A percentile compares a stretch with the other conserved stretches of the same genome.
Evolutionary conservation across 2,329 filamentous ascomycete genomes (phyloP).

Genomic region (Elsinoe batatas): DNA sequence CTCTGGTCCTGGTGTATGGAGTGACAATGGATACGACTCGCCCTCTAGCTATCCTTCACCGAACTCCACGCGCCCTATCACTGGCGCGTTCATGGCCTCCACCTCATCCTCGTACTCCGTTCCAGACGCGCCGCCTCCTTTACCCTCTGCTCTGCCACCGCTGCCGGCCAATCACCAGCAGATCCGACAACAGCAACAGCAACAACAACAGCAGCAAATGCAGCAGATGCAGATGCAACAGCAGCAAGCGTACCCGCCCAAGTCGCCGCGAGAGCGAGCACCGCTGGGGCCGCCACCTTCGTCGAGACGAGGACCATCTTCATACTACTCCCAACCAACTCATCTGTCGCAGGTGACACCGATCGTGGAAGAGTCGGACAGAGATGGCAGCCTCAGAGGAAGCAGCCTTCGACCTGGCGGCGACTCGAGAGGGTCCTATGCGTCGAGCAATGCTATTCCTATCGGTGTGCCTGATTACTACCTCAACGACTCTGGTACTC

Average conservation of each 20-base stretch:
- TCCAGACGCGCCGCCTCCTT: constrained; percentile 32
- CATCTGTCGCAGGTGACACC: constrained; percentile 33
- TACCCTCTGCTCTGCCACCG: constrained; percentile 14
- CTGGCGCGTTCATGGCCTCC: constrained; percentile 29
- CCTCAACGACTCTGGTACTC: constrained; percentile 21
- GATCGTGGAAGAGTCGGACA: constrained; percentile 40
- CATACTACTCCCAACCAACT: constrained; percentile 39
- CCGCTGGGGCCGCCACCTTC: constrained; percentile 41
- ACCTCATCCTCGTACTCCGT: constrained; percentile 32
- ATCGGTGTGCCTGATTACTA: constrained; percentile 33
- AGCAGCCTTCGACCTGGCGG: constrained; percentile 18
- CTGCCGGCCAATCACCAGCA: constrained; percentile 4
- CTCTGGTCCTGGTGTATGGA: constrained; percentile 9
- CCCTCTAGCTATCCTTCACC: constrained; percentile 21
- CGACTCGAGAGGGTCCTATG: constrained; percentile 34
- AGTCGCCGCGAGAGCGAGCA: constrained; percentile 20
- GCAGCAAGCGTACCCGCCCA: neutral
- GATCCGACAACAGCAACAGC: constrained; percentile 3
- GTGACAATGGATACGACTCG: constrained; percentile 20
- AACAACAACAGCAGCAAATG: constrained; percentile 16
- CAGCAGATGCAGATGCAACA: neutral
- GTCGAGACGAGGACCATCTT: constrained; percentile 37
- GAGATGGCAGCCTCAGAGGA: constrained; percentile 19
- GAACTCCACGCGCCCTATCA: constrained; percentile 27
- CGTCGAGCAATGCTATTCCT: constrained; percentile 41